Conservation (phyloP, 495 filamentous ascomycete genomes). For the Xylaria scruposa region DNA sequence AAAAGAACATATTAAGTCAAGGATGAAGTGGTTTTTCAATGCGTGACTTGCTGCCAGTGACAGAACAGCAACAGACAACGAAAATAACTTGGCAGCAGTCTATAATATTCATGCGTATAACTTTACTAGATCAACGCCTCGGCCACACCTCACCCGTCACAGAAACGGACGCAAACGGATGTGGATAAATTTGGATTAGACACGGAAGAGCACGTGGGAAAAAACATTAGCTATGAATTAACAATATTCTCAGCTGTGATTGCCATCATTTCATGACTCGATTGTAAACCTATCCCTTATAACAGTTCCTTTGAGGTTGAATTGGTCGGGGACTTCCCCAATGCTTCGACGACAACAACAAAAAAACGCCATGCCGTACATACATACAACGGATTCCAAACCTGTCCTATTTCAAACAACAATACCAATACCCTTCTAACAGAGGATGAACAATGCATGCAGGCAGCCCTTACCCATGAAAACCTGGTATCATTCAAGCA, state of each 20-base stretch:
- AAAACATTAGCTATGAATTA: slow-evolving; percentile 1
- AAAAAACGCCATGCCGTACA: slow-evolving; percentile 2
- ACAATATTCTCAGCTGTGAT: slow-evolving; percentile 19
- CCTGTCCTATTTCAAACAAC: neutral
- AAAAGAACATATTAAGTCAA: neutral
- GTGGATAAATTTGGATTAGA: neutral
- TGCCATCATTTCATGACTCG: slow-evolving; percentile 19
- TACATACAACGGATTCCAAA: slow-evolving; percentile 16
- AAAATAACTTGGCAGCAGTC: neutral
- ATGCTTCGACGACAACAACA: neutral
- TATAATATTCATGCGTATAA: neutral
- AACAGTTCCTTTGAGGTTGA: neutral
- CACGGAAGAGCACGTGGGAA: neutral
- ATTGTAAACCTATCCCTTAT: neutral
- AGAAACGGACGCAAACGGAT: neutral
- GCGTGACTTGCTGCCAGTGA: neutral
- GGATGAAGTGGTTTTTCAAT: neutral
- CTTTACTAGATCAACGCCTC: neutral
- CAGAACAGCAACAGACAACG: neutral
- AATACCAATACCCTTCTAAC: slow-evolving; percentile 10
- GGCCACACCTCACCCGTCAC: neutral
- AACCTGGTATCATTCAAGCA: slow-evolving; percentile 30
- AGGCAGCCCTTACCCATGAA: slow-evolving; percentile 17
- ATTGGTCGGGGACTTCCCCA: neutral
- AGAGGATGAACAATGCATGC: slow-evolving; percentile 17